Evolutionary conservation across 202 grass and related monocot genomes (phyloP), one percentile per base, ranked within the genome.

Genomic region (Bolboschoenoplectus hybrid): DNA sequence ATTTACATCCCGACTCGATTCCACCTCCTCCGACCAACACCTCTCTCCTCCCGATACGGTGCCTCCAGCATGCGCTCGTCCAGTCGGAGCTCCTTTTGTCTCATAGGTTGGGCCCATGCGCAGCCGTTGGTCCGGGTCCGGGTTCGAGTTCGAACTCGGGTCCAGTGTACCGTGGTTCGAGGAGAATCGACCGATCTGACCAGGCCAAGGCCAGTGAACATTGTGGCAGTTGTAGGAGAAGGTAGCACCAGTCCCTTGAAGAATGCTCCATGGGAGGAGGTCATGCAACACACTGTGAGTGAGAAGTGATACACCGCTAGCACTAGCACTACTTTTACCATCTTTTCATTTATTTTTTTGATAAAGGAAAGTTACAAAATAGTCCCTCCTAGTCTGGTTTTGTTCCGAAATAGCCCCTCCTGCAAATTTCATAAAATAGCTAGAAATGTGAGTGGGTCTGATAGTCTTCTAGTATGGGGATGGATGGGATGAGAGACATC

Each of bases 231-330:
- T 38, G 93, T 95, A 1, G 93, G 87, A 39, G 91, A 95, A 52
- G 89, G 87, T 39, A 98, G 87, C 79, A 71, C 91, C 6, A 98
- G 93, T 64, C 91, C 93, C 53, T 88, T 95, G 51, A 94, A 88
- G 65, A 75, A 86, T 39, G 85, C 91, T 35, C 89, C 96, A 32
- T 98, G 89, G 93, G 90, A 95, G 73, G 89, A 98, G 75, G 91
- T 98, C 80, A 98, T 98, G 93, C 91, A 50, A 49, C 96, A 98
- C 32, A 94, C 91, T 68, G 91, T 98, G 87, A 39, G 87, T 50
- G 13, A 35, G 2, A 61, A 1, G 5, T 14, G 0, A 56, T 11
- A 3, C 11, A 58, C 5, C 13, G 3, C 55, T 26, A 26, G 26
- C 40, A 63, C 34, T 69, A 10, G 63, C 63, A 74, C 9, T 12